Evolutionary conservation across 2,329 filamentous ascomycete genomes (phyloP), one percentile per base, ranked within the genome.

Genomic region (Colletotrichum tabaci): DNA sequence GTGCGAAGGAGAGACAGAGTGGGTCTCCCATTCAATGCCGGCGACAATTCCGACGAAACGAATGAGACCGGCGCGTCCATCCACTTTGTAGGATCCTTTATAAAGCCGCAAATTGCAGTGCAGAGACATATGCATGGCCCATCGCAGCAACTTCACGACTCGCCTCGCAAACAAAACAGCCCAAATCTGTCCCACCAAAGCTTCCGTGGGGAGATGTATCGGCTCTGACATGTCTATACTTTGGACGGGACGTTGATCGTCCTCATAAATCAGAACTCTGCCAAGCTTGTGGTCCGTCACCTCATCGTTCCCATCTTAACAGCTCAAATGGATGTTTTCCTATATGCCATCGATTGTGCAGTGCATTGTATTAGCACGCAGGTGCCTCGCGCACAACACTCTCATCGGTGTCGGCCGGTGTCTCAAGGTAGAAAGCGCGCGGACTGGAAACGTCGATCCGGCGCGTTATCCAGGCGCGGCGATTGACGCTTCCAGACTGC

Each of bases 111-210:
- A 47, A 38, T 26, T 26, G 38, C 21, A 26, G 40, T 57, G 55
- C 42, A 35, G 26, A 30, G 23, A 49, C 12, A n/a, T 12, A 44
- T 18, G 50, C 60, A 63, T 21, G 23, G 6, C 21, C 30, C n/a
- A n/a, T 50, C 50, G 21, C 35, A 50, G 42, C 23, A 38, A 38
- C 35, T 13, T 38, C 47, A 15, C 13, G 38, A 10, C 26, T 66
- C 9, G 57, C 44, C 57, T 38, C 58, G 58, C 53, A 68, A 64
- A 68, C 65, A 53, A 71, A 71, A 60, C 58, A 71, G 60, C 40
- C 40, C 52, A 60, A 72, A 44, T 49, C 18, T 12, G 23, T 61
- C 47, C 53, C 53, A 64, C 47, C 40, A 16, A 44, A 44, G 58
- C 23, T 38, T 7, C 21, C 50, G 38, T 38, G 46, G 55, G 46